Evolutionary conservation across 352 stramenopile species (phyloP), one percentile per base, ranked within the genome.

Genomic region (Pythium utonaiense): DNA sequence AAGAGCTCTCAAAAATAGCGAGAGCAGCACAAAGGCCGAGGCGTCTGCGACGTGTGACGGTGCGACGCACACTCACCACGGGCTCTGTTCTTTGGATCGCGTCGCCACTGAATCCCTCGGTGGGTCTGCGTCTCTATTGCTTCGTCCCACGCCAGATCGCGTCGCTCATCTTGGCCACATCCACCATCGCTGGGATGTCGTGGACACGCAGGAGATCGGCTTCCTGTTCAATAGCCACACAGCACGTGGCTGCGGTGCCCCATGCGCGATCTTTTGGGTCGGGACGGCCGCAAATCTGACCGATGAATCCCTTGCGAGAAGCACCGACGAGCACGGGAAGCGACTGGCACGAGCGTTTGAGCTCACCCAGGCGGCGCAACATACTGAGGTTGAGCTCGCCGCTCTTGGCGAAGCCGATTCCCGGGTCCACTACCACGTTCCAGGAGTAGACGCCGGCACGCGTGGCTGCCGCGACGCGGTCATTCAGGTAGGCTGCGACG

Each of bases 351-450:
- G 19, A 34, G 0, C 59, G 27, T 52, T 88, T 89, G 45, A 93
- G 52, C 8, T 64, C 61, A 10, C 65, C 74, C 17, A 98, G 70
- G 16, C 91, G 71, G 36, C 89, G 86, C 19, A 99, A 62, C 0
- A 99, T 61, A 28, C 75, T 70, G 3, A 99, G 61, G 70, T 98
- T 99, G 1, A 95, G 75, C 31, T 93, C 75, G 0, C 84, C 60
- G 62, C 86, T 88, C 68, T 99, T 99, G 16, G 97, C 96, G 77
- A 99, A 99, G 4, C 97, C 97, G 53, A 99, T 98, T 9, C 97
- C 97, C 22, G 96, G 96, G 74, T 99, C 96, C 21, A 98, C 62
- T 21, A 99, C 73, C 49, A 98, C 88, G 57, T 98, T 91, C 96
- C 96, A 99, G 34, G 83, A 77, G 42, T 80, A 93, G 36, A 99